Evolutionary conservation across 2,329 filamentous ascomycete species (phyloP), one percentile per base, ranked within the genome.

Genomic region (Bipolaris cookei): DNA sequence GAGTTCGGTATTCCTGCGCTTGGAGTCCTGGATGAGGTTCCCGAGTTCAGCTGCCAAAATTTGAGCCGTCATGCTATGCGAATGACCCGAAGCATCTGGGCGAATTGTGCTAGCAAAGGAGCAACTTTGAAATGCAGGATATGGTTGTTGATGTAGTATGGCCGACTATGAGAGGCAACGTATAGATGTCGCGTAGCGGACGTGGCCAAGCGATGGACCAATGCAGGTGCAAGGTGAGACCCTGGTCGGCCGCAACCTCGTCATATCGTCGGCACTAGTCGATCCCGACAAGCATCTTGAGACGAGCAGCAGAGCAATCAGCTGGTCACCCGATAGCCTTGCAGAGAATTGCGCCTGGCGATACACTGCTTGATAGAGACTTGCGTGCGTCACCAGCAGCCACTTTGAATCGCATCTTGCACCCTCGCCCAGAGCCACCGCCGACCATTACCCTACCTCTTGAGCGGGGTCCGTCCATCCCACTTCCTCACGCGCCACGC

Each of bases 11-110:
- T 97, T 90, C 79, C 96, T 98, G 71, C 94, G 87, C 79, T 96
- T 98, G 75, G 93, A 95, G 81, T 99, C 95, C 78, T 96, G 91
- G 70, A 97, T 89, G 76, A 97, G 86, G 80, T 91, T 96, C 72
- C 89, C 86, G 76, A 97, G 86, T 84, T 97, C 93, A 56, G 90
- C 88, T 73, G 89, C 88, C 71, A 97, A 85, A 72, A 97, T 88
- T 84, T 96, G 91, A 70, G 92, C 89, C 77, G 92, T 96, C 92
- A 97, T 97, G 71, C 80, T 88, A 61, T 54, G 57, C 58, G 49
- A 44, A 51, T 46, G 47, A 47, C 60, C 63, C 56, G 61, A 53
- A 46, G 64, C 63, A 71, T 72, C 54, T 61, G 58, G 65, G 51
- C 62, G 54, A 57, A 61, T 34, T 56, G 58, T 58, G 51, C 61